Percentiles rank a stretch among this genome's conserved stretches.
These are phyloP conservation scores for Boletus pseudopeckii DNA, from an alignment of 768 basidiomycete genomes.

Conservation along the genomic window DNA sequence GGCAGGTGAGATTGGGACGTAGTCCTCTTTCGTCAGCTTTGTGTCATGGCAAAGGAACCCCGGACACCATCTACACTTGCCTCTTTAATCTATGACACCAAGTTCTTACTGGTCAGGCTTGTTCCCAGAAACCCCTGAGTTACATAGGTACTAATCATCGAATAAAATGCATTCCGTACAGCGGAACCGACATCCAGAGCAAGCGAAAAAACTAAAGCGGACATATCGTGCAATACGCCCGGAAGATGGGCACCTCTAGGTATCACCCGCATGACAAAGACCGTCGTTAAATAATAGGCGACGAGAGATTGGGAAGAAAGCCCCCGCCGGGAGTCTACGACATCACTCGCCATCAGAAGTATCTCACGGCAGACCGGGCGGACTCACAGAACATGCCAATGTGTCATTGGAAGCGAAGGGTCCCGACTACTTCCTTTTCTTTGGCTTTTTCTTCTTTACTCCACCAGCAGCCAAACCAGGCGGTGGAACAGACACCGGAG, in stretches of 20 bases:
- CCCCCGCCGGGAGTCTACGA: not conserved
- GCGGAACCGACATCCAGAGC: not conserved
- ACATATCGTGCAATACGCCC: not conserved
- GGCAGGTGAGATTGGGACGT: not conserved
- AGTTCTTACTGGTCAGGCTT: no score
- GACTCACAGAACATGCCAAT: slow-evolving; percentile 13
- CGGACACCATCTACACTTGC: slow-evolving; percentile 15
- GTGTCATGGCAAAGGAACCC: slow-evolving; percentile 15
- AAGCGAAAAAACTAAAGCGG: not conserved
- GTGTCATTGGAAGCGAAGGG: not conserved
- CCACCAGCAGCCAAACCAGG: slow-evolving; percentile 48
- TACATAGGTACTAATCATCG: not conserved
- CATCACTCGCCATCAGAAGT: not conserved
- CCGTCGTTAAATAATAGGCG: slow-evolving; percentile 7
- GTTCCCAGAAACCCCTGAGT: not conserved
- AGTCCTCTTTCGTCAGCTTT: not conserved
- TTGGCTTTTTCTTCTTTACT: slow-evolving; percentile 79
- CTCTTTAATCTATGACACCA: not conserved
- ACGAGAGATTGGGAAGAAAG: slow-evolving; percentile 1
- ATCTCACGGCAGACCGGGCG: not conserved
- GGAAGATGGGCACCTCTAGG: not conserved
- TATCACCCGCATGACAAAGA: not conserved
- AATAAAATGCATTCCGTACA: not conserved
- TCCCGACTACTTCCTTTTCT: slow-evolving; percentile 64
- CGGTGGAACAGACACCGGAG: slow-evolving; percentile 33